phyloP scores from a whole-genome alignment of 495 filamentous ascomycete genomes.

The Mytilinidion resinicola region DNA sequence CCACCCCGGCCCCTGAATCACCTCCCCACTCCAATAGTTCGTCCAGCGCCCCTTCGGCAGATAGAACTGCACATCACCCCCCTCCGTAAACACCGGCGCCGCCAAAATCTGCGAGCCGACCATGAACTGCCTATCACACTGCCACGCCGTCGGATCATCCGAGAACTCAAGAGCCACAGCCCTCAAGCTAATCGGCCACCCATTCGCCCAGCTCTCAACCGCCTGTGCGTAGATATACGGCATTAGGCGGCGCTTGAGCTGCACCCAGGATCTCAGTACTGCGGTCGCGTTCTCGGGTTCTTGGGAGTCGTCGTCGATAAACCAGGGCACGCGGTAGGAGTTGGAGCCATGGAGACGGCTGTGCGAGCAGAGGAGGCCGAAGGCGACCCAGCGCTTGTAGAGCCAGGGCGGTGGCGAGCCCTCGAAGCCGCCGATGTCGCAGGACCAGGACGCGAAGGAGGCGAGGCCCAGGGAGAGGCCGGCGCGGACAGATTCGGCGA shows the following conservation, averaged over 20 bases:
- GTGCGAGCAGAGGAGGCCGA: slow-evolving; percentile 62
- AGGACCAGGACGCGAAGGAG: slow-evolving; percentile 63
- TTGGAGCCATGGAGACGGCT: slow-evolving; percentile 60
- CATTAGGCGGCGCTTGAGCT: slow-evolving; percentile 32
- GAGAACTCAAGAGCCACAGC: slow-evolving; percentile 33
- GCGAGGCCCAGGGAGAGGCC: slow-evolving; percentile 58
- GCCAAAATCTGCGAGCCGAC: slow-evolving; percentile 27
- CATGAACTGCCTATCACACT: slow-evolving; percentile 33
- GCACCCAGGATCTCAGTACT: slow-evolving; percentile 27
- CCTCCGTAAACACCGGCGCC: slow-evolving; percentile 32
- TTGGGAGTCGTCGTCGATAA: slow-evolving; percentile 48
- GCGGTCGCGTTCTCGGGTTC: slow-evolving; percentile 25
- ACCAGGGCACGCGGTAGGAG: slow-evolving; percentile 67
- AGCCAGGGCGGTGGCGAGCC: slow-evolving; percentile 59
- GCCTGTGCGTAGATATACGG: slow-evolving; percentile 31
- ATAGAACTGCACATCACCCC: slow-evolving; percentile 64
- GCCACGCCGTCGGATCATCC: slow-evolving; percentile 30
- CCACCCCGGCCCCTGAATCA: slow-evolving; percentile 39
- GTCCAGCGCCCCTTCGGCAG: slow-evolving; percentile 65
- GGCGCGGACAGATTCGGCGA: slow-evolving; percentile 68
- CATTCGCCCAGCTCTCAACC: slow-evolving; percentile 26
- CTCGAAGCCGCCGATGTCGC: slow-evolving; percentile 70
- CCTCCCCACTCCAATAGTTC: slow-evolving; percentile 72
- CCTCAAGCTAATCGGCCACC: slow-evolving; percentile 31
- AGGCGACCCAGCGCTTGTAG: slow-evolving; percentile 73